Percentiles rank a stretch among this genome's conserved stretches.
phyloP scores from a whole-genome alignment of 495 filamentous ascomycete species.

The Penicillium mononematosum region DNA sequence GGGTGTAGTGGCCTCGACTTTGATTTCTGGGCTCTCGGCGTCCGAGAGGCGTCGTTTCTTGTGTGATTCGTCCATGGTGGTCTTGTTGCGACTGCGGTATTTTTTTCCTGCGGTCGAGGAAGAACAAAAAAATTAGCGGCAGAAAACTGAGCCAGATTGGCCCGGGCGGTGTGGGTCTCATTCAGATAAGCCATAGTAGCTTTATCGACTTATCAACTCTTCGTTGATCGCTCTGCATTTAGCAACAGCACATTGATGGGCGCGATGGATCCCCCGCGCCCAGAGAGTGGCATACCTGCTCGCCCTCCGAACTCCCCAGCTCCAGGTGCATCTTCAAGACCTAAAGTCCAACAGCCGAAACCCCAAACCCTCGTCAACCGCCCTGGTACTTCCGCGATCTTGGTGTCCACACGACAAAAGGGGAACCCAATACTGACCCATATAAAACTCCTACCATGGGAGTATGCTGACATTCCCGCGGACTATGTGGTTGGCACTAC shows the following conservation, averaged over 20 bases:
- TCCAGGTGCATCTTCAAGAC: slow-evolving; percentile 22
- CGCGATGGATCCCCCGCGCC: slow-evolving; percentile 33
- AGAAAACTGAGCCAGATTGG: slow-evolving; percentile 37
- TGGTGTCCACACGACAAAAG: slow-evolving; percentile 85
- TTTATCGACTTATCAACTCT: slow-evolving; percentile 21
- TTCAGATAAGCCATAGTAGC: slow-evolving; percentile 26
- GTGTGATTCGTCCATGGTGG: slow-evolving; percentile 35
- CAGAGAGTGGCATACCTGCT: slow-evolving; percentile 24
- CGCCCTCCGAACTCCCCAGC: slow-evolving; percentile 31
- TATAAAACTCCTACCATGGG: slow-evolving; percentile 84
- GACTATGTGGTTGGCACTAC: slow-evolving; percentile 89
- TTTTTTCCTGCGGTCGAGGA: slow-evolving; percentile 21
- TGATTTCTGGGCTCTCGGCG: slow-evolving; percentile 19
- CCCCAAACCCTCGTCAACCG: slow-evolving; percentile 74
- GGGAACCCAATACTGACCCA: slow-evolving; percentile 90
- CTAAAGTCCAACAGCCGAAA: slow-evolving; percentile 79
- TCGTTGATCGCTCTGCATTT: slow-evolving; percentile 15
- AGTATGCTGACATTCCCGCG: slow-evolving; percentile 90
- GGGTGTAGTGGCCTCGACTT: slow-evolving; percentile 27
- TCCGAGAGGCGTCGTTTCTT: slow-evolving; percentile 37
- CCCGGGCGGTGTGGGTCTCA: slow-evolving; percentile 23
- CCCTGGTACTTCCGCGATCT: slow-evolving; percentile 70
- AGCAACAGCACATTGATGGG: background rate
- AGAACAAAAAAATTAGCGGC: slow-evolving; percentile 44
- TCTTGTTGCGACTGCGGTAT: slow-evolving; percentile 19